Evolutionary conservation across 495 filamentous ascomycete genomes (phyloP).

Genomic region (Penicillium argentinense): DNA sequence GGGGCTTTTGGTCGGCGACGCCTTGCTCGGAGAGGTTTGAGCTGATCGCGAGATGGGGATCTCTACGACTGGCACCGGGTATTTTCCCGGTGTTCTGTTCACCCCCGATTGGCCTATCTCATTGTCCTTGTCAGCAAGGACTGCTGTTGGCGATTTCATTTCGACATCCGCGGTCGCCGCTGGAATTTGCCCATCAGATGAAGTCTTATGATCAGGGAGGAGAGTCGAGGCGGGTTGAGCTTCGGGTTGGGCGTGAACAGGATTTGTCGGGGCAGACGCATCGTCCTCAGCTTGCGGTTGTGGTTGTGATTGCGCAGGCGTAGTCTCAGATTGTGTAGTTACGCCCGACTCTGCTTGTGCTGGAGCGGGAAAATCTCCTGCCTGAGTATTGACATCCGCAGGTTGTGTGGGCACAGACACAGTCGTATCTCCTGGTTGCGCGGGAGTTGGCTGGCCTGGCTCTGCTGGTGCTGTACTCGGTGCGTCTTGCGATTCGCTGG

Average conservation of each 20-base stretch:
- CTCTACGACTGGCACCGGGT: conserved; percentile 13
- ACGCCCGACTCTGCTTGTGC: neutral
- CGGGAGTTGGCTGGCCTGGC: too few species aligned
- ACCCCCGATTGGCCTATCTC: neutral
- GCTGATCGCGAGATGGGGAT: neutral
- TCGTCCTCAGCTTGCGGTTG: neutral
- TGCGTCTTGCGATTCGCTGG: conserved; percentile 21
- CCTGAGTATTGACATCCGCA: neutral
- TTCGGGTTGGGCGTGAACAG: too few species aligned
- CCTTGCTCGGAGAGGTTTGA: neutral
- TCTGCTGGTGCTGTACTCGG: conserved; percentile 15
- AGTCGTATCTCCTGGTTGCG: neutral
- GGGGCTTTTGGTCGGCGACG: neutral
- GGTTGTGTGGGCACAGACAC: too few species aligned
- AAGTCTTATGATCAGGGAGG: neutral
- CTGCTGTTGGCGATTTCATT: neutral
- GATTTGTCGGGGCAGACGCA: neutral
- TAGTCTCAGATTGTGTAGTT: neutral
- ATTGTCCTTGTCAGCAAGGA: neutral
- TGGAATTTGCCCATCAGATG: neutral
- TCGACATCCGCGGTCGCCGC: neutral
- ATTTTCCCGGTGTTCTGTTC: neutral
- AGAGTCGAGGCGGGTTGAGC: neutral
- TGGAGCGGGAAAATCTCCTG: too few species aligned
- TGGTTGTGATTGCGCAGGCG: neutral